These are phyloP conservation scores for Erythrobasidium hasegawianum DNA, from an alignment of 1,284 basidiomycete species.

Conservation along the genomic window DNA sequence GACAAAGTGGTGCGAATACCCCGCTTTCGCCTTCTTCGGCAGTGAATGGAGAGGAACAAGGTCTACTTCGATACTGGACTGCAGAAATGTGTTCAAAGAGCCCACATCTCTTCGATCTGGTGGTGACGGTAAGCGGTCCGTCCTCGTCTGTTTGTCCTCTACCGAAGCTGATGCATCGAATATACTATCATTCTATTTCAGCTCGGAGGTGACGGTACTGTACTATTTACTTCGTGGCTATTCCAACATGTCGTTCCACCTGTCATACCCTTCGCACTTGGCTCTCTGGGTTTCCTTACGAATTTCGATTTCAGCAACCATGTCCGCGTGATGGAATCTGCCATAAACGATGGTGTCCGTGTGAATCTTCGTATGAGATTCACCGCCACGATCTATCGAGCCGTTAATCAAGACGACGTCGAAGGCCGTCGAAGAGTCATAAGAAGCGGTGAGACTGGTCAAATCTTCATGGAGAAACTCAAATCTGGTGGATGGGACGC, in stretches of 20 bases:
- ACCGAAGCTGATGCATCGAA: too few species aligned
- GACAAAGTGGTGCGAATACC: not conserved
- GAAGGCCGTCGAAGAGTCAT: constrained; percentile 58
- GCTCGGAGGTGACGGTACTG: constrained; percentile 97
- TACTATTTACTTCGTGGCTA: constrained; percentile 98
- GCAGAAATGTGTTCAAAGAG: constrained; percentile 88
- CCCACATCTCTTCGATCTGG: constrained; percentile 95
- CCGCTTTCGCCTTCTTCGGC: not conserved
- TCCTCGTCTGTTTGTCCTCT: too few species aligned
- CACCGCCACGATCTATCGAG: constrained; percentile 95
- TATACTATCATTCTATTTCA: too few species aligned
- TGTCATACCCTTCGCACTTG: constrained; percentile 94
- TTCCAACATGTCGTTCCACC: constrained; percentile 98
- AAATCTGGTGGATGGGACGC: constrained; percentile 90
- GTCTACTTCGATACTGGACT: constrained; percentile 96
- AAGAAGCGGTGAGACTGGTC: constrained; percentile 83
- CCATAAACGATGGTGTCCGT: constrained; percentile 87
- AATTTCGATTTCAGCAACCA: constrained; percentile 94
- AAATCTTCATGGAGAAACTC: constrained; percentile 87
- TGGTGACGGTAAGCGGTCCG: constrained; percentile 71
- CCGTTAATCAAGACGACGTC: constrained; percentile 65
- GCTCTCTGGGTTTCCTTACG: constrained; percentile 95
- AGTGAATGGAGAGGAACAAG: constrained; percentile 47
- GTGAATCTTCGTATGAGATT: constrained; percentile 99
- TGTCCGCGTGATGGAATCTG: constrained; percentile 79